Conservation (phyloP, 2,329 filamentous ascomycete species). For the Magnaporthiopsis rhizophila region DNA sequence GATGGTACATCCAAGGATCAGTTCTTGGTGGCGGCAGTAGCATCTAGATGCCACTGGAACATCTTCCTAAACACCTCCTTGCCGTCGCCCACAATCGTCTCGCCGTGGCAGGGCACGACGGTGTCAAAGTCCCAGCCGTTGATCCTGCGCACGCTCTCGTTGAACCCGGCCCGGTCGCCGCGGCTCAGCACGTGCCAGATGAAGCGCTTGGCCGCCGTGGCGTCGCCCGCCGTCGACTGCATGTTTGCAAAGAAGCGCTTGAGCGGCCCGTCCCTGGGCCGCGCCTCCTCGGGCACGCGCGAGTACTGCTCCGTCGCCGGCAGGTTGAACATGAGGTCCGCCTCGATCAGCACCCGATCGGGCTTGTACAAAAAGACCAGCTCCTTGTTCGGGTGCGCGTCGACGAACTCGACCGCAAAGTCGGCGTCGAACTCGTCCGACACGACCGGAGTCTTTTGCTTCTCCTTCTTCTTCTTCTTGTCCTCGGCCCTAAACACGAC, state of each 20-base stretch:
- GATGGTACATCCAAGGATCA: neutral
- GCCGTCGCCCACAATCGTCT: slow-evolving; percentile 66
- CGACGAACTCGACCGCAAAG: slow-evolving; percentile 79
- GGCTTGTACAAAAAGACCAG: slow-evolving; percentile 81
- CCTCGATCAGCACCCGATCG: slow-evolving; percentile 71
- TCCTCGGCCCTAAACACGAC: slow-evolving; percentile 57
- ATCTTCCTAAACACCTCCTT: slow-evolving; percentile 72
- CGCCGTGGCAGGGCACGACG: slow-evolving; percentile 88
- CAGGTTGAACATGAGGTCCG: slow-evolving; percentile 87
- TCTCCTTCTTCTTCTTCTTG: slow-evolving; percentile 38
- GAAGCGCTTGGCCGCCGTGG: slow-evolving; percentile 72
- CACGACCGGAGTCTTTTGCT: slow-evolving; percentile 41
- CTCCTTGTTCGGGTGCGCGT: slow-evolving; percentile 75
- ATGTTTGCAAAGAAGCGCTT: slow-evolving; percentile 41
- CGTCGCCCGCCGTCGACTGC: slow-evolving; percentile 53
- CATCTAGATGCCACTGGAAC: slow-evolving; percentile 70
- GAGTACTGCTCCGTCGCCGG: slow-evolving; percentile 82
- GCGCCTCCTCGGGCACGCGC: slow-evolving; percentile 40
- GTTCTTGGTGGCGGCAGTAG: neutral
- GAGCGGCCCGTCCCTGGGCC: slow-evolving; percentile 25
- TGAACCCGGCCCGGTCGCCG: slow-evolving; percentile 59
- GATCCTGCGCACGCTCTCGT: slow-evolving; percentile 61
- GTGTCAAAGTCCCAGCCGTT: slow-evolving; percentile 75
- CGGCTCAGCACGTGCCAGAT: slow-evolving; percentile 65
- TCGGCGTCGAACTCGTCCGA: slow-evolving; percentile 75